phyloP scores from a whole-genome alignment of 73 alveolate species.

The Blepharisma japonicum region DNA sequence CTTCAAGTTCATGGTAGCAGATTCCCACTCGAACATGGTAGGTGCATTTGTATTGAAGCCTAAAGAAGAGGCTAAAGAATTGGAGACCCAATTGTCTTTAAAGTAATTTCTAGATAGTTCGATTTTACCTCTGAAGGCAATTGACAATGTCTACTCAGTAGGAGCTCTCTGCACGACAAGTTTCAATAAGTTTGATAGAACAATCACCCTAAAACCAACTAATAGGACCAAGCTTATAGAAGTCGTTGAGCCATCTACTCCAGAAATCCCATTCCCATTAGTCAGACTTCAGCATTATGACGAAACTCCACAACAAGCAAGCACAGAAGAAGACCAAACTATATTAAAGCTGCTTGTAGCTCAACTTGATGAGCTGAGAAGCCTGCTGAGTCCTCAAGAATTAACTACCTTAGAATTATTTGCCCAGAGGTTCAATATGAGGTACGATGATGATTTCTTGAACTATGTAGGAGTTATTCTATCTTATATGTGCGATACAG shows the following conservation, averaged over 20 bases:
- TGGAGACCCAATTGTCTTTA: constrained; percentile 10
- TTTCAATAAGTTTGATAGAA: constrained; percentile 38
- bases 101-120: neutral
- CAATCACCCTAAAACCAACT: constrained; percentile 46
- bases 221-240: constrained; percentile 43
- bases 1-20: constrained; percentile 15
- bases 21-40: neutral
- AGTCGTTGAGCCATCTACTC: constrained; percentile 40
- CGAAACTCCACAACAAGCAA: constrained; percentile 32
- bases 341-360: constrained; percentile 45
- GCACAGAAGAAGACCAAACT: constrained; percentile 39
- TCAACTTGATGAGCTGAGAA: constrained; percentile 40
- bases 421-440: constrained; percentile 40
- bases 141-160: constrained; percentile 38
- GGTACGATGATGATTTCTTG: constrained; percentile 44
- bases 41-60: constrained; percentile 34
- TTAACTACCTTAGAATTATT: constrained; percentile 37
- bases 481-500: constrained; percentile 38
- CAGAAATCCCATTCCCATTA: constrained; percentile 39
- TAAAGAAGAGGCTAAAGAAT: constrained; percentile 14
- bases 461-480: constrained; percentile 41
- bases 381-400: constrained; percentile 39
- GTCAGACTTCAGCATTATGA: constrained; percentile 34
- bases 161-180: constrained; percentile 57
- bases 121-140: constrained; percentile 24